phyloP scores from a whole-genome alignment of 1,284 basidiomycete species.

The Melampsora americana region DNA sequence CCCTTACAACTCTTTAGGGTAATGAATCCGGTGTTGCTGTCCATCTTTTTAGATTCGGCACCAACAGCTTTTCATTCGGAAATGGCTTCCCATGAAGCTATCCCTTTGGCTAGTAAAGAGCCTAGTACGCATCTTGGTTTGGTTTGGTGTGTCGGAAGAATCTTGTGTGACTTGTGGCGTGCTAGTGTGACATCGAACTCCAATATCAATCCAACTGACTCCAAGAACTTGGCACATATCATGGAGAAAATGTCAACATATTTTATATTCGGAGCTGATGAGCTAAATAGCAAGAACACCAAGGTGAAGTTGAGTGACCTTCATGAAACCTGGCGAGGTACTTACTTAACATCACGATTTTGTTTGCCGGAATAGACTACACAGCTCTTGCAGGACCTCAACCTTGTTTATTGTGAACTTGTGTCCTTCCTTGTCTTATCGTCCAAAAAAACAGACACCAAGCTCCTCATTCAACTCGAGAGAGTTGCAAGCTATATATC shows the following conservation, averaged over 20 bases:
- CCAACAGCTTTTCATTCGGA: conserved; percentile 71
- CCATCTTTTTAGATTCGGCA: conserved; percentile 78
- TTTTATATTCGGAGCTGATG: conserved; percentile 68
- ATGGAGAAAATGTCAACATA: conserved; percentile 72
- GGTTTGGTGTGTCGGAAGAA: conserved; percentile 63
- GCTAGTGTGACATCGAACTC: conserved; percentile 55
- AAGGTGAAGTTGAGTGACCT: conserved; percentile 58
- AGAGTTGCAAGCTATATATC: conserved; percentile 69
- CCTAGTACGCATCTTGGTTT: conserved; percentile 52
- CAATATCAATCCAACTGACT: conserved; percentile 1
- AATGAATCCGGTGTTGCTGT: conserved; percentile 70
- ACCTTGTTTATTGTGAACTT: conserved; percentile 72
- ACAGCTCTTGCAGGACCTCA: conserved; percentile 66
- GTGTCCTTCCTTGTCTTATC: conserved; percentile 60
- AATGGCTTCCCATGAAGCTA: conserved; percentile 43
- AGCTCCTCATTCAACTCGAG: conserved; percentile 57
- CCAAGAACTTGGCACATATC: conserved; percentile 59
- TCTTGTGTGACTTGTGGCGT: conserved; percentile 68
- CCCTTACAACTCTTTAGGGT: conserved; percentile 55
- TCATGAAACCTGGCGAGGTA: not conserved
- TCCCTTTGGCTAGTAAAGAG: conserved; percentile 8
- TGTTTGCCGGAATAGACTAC: conserved; percentile 58
- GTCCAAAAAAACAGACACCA: conserved; percentile 13
- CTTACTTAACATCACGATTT: conserved; percentile 7
- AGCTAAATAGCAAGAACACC: conserved; percentile 57